These are phyloP conservation scores for Microascus cirrosus DNA, from an alignment of 2,329 filamentous ascomycete genomes.

Conservation along the genomic window DNA sequence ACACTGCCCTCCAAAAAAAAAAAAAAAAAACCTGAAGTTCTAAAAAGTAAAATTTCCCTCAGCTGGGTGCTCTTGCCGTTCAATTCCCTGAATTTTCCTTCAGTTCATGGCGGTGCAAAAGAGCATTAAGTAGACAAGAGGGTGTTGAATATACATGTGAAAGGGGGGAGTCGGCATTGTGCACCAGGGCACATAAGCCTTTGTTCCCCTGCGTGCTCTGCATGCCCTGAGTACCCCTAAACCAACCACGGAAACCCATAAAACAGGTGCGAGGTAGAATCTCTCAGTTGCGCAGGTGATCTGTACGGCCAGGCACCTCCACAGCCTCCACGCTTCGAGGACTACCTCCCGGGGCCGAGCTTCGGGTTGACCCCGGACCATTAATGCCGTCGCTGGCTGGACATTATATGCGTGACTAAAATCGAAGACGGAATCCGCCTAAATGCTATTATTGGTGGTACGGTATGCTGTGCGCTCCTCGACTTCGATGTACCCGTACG, in stretches of 20 bases:
- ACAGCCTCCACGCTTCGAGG: no score
- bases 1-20: not conserved
- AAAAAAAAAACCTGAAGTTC: not conserved
- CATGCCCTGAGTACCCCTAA: no score
- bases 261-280: no score
- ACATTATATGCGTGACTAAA: not conserved
- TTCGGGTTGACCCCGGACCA: not conserved
- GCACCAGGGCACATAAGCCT: not conserved
- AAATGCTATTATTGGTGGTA: not conserved
- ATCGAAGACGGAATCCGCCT: not conserved
- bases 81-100: not conserved
- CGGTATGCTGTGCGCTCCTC: not conserved
- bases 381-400: not conserved
- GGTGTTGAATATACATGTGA: not conserved
- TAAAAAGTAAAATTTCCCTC: not conserved
- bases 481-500: slow-evolving; percentile 4
- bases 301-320: no score
- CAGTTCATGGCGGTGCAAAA: not conserved
- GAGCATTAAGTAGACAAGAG: not conserved
- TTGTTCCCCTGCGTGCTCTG: not conserved
- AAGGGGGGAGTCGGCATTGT: not conserved
- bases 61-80: not conserved
- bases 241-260: no score
- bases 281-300: no score
- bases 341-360: no score